Base-by-base conservation (phyloP, 768 basidiomycete genomes). In the Phaeotremella skinneri region DNA sequence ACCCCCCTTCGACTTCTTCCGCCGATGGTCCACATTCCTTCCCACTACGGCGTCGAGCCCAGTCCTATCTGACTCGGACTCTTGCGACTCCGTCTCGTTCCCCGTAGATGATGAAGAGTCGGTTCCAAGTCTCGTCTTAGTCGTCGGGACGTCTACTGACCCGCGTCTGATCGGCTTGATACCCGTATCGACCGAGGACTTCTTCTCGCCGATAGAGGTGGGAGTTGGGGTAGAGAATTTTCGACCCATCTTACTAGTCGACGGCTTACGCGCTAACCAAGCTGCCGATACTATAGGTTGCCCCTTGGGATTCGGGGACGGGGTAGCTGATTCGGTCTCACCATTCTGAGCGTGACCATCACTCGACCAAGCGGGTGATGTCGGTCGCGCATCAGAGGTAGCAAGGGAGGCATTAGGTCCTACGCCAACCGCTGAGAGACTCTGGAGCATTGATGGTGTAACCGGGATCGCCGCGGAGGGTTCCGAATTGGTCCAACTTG, bases 231-330 rank as follows among this genome's bases (percentile, higher is more conserved):
- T 9, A 39, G 52, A 54, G 13, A 21, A 17, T 43, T 54, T 54
- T 5, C 41, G 52, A 16, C 37, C 7, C 16, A 54, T 23, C 29
- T 39, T 39, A 41, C 25, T 43, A 6, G 43, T 45, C 1, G 62
- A 63, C 14, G 65, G 65, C 49, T 62, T 63, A 20, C 65, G 31
- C 16, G 62, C 59, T 39, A 67, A 41, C 65, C 65, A 67, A 37
- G 57, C 65, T 1, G 65, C 61, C 1, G 54, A 25, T 4, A 23
- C 52, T 7, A 49, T 39, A 5, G 43, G 41, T 45, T 51, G 34
- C 4, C 31, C n/a, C 9, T n/a, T 37, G 4, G 34, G 42, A 47
- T 20, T 21, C 5, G 56, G 39, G 47, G 52, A 51, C 11, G 58
- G 56, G 25, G 51, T 30, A 17, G 56, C 20, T 49, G 34, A 11